Base-by-base conservation (phyloP, 2,329 filamentous ascomycete species). In the Xylaria sp. region DNA sequence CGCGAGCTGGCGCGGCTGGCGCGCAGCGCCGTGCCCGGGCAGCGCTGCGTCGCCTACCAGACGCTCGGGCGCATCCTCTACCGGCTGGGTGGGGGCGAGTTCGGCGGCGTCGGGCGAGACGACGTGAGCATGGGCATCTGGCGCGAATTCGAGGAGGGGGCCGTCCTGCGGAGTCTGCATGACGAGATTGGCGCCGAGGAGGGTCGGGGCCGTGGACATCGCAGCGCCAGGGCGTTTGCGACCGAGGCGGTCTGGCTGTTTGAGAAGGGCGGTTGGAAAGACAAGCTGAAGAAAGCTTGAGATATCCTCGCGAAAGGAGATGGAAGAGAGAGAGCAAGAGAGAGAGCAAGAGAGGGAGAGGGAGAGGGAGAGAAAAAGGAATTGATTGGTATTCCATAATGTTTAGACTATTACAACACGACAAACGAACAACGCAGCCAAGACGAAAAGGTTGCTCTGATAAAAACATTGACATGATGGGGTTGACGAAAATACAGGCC, bases 31-130 rank as follows among this genome's bases (percentile, higher is more conserved):
- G 93, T 97, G 22, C 88, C 96, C 0, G 90, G 92, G 0, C 96
- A 99, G 81, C 83, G 95, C 11, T 97, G 96, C 75, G 86, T 98
- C 68, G 93, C 96, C 0, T 97, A 93, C 79, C 95, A 97, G 79
- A 95, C 94, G 0, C 82, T 98, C 0, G 96, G 96, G 0, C 86
- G 96, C 22, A 87, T 98, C 5, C 79, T 98, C 17, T 98, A 92
- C 77, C 85, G 94, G 9, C 83, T 99, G 0, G 95, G 96, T 0
- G 87, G 84, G 55, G 94, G 88, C 1, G 86, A 89, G 67, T 90
- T 86, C 83, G 88, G 93, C 1, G 88, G 89, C 65, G 89, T 89
- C 63, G 89, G 87, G 0, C 85, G 86, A 2, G 86, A 86, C 45
- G 84, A 85, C 25, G 81, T 94, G 63, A 90, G 92, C 15, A 88